A percentile compares a stretch with the other conserved stretches of the same genome.
These are phyloP conservation scores for Botrytis fabae DNA, from an alignment of 2,329 filamentous ascomycete species.

Conservation along the genomic window DNA sequence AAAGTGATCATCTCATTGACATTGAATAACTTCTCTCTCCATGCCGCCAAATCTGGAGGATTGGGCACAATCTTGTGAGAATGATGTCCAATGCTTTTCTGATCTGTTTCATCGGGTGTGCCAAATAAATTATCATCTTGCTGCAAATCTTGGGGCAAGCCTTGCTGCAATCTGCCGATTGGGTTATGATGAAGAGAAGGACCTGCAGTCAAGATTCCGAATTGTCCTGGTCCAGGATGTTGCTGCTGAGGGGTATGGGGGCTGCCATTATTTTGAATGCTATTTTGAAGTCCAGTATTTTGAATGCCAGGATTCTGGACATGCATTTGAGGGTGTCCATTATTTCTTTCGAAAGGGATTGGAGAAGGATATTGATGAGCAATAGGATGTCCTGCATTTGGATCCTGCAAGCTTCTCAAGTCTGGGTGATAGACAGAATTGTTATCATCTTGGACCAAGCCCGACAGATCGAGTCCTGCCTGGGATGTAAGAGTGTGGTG, in stretches of 20 bases:
- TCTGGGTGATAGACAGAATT: constrained; percentile 42
- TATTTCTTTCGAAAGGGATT: constrained; percentile 42
- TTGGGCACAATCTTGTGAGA: constrained; percentile 59
- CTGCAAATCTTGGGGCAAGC: constrained; percentile 7
- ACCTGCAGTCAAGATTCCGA: constrained; percentile 48
- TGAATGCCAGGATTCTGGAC: constrained; percentile 38
- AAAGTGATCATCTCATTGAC: constrained; percentile 72
- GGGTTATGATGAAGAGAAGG: constrained; percentile 40
- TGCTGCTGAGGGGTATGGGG: constrained; percentile 40
- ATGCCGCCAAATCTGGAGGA: constrained; percentile 66
- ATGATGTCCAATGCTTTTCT: constrained; percentile 53
- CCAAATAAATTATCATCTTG: constrained; percentile 45
- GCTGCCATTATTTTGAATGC: constrained; percentile 34
- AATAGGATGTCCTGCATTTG: constrained; percentile 36
- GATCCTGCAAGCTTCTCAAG: constrained; percentile 42
- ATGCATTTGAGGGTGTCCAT: constrained; percentile 38
- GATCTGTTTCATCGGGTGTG: constrained; percentile 42
- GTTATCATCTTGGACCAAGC: constrained; percentile 42
- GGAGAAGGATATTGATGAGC: constrained; percentile 37
- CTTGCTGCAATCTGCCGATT: constrained; percentile 39
- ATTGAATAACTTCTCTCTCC: constrained; percentile 72
- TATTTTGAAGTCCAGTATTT: constrained; percentile 38
- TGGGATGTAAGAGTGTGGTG: constrained; percentile 43
- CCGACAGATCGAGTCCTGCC: constrained; percentile 44
- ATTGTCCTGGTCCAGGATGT: constrained; percentile 45